Percentiles rank a stretch among this genome's conserved stretches.
Evolutionary conservation across 202 grass and related monocot genomes (phyloP).

Genomic region (Sporobolus alterniflorus): DNA sequence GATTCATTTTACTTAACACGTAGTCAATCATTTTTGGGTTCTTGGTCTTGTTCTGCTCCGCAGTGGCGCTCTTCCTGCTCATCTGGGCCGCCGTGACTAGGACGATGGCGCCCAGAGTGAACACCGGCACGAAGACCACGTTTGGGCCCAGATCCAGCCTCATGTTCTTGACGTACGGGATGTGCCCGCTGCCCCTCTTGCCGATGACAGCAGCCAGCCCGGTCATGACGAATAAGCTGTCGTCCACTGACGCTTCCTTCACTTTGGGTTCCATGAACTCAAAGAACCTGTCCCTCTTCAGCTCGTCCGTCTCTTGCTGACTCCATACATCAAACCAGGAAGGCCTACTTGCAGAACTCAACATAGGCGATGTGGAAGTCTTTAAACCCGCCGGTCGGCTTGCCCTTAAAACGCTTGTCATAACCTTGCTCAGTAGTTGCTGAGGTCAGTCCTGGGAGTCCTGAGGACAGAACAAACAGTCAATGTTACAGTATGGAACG

Average conservation of each 20-base stretch:
- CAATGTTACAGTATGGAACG: background rate
- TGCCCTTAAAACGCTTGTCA: constrained; percentile 38
- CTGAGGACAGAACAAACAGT: constrained; percentile 44
- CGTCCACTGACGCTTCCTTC: background rate
- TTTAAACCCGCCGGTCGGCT: background rate
- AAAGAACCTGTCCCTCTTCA: background rate
- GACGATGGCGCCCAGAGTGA: constrained; percentile 50
- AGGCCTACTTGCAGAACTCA: constrained; percentile 71
- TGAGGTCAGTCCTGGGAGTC: constrained; percentile 38
- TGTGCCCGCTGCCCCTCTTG: constrained; percentile 53
- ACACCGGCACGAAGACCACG: constrained; percentile 59
- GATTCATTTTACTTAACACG: background rate
- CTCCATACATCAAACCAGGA: background rate
- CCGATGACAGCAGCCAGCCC: constrained; percentile 41
- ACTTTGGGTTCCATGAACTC: background rate
- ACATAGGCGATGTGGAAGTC: constrained; percentile 60
- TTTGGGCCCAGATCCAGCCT: constrained; percentile 70
- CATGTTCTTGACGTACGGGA: constrained; percentile 60
- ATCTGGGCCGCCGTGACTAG: constrained; percentile 39
- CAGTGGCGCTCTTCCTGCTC: constrained; percentile 13
- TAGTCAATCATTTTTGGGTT: background rate
- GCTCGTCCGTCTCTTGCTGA: fast-evolving
- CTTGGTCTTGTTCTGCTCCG: constrained; percentile 9
- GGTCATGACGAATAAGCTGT: constrained; percentile 40
- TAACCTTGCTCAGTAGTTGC: constrained; percentile 49